A percentile compares a stretch with the other conserved stretches of the same genome.
Conservation (phyloP, 495 filamentous ascomycete species). For the Pseudevernia furfuracea region DNA sequence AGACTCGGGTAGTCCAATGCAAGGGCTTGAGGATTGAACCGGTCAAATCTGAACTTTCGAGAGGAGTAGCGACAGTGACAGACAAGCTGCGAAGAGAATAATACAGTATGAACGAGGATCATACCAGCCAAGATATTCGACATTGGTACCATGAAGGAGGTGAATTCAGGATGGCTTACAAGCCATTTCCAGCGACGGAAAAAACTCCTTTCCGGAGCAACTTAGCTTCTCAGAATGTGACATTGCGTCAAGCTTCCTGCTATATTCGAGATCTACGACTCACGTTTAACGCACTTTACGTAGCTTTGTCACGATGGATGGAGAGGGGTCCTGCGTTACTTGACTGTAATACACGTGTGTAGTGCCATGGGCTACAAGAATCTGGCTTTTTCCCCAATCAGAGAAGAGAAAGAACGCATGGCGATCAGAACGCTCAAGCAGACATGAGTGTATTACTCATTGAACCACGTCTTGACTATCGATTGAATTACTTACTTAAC, state of each 20-base stretch:
- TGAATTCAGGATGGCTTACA: neutral
- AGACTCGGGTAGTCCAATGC: slow-evolving; percentile 28
- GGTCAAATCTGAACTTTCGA: neutral
- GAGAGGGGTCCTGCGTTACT: neutral
- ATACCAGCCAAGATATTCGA: neutral
- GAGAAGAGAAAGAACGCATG: too few relatives aligned
- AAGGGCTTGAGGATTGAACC: slow-evolving; percentile 25
- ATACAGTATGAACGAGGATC: neutral
- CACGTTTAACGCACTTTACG: neutral
- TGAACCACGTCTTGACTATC: too few relatives aligned
- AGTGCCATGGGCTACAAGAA: neutral
- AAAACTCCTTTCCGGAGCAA: neutral
- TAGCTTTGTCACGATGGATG: neutral
- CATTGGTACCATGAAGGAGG: neutral
- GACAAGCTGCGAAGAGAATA: neutral
- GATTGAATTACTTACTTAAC: too few relatives aligned
- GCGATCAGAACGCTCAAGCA: neutral
- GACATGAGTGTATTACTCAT: too few relatives aligned
- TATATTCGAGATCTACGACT: neutral
- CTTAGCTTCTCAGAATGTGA: neutral
- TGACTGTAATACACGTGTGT: neutral
- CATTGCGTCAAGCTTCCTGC: neutral
- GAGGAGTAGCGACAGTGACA: neutral
- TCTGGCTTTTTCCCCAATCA: neutral
- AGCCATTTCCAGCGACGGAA: neutral